Evolutionary conservation across 345 rosid genomes (phyloP).

Genomic region (Bretschneidera sinensis): DNA sequence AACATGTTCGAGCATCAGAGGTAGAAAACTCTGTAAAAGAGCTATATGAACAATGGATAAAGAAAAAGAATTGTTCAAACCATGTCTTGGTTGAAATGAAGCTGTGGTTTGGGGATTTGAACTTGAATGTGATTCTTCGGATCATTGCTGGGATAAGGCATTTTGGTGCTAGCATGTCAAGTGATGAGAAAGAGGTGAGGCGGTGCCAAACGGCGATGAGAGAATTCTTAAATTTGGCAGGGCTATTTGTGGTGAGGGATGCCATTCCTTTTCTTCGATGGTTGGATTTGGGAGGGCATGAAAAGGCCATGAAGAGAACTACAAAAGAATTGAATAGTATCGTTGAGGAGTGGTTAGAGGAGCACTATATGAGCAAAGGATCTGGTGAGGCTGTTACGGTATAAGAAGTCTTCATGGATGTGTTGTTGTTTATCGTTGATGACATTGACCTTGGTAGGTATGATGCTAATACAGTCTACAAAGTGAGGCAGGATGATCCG

Average conservation of each 20-base stretch:
- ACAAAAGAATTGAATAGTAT: constrained; percentile 22
- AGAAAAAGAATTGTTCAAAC: neutral
- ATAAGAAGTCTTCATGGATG: constrained; percentile 29
- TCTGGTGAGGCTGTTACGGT: constrained; percentile 5
- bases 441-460: constrained; percentile 16
- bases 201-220: constrained; percentile 16
- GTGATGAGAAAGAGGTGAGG: constrained; percentile 18
- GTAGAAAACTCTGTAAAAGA: constrained; percentile 15
- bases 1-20: constrained; percentile 20
- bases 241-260: constrained; percentile 26
- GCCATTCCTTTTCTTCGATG: constrained; percentile 28
- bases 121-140: constrained; percentile 25
- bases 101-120: constrained; percentile 26
- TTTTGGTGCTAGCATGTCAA: neutral
- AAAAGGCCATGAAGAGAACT: constrained; percentile 32
- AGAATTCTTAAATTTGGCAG: constrained; percentile 16
- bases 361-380: constrained; percentile 11
- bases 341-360: constrained; percentile 20
- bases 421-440: constrained; percentile 27
- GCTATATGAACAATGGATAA: constrained; percentile 14
- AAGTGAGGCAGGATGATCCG: too few relatives aligned
- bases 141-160: constrained; percentile 28
- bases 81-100: constrained; percentile 20
- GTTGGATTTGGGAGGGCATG: constrained; percentile 36
- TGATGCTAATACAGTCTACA: constrained; percentile 30